Evolutionary conservation across 2,329 filamentous ascomycete species (phyloP).

Genomic region (Cordyceps pruinosa): DNA sequence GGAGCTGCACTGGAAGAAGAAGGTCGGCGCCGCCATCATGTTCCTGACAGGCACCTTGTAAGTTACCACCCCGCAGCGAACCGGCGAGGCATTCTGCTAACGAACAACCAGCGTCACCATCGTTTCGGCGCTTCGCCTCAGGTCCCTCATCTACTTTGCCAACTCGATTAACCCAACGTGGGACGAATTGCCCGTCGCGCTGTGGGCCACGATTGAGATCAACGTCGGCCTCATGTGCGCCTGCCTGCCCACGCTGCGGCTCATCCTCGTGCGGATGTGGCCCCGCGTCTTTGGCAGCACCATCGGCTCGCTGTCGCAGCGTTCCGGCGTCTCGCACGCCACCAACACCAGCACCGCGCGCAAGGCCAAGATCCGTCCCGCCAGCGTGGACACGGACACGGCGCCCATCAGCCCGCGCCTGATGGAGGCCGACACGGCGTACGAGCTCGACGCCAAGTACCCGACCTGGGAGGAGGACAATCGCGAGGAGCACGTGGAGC

Average conservation of each 20-base stretch:
- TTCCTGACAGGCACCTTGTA: constrained; percentile 43
- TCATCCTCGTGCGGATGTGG: constrained; percentile 16
- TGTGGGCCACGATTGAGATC: constrained; percentile 21
- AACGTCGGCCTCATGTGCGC: constrained; percentile 20
- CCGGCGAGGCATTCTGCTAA: background rate
- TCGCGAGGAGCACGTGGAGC: background rate
- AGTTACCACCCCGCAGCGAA: constrained; percentile 14
- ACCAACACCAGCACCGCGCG: background rate
- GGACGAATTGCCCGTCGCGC: constrained; percentile 15
- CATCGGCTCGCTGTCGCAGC: background rate
- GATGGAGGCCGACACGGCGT: background rate
- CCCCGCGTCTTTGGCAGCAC: constrained; percentile 9
- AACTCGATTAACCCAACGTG: constrained; percentile 18
- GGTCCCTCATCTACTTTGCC: constrained; percentile 17
- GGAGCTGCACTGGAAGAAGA: constrained; percentile 41
- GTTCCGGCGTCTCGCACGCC: background rate
- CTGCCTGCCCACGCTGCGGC: constrained; percentile 20
- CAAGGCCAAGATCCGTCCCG: background rate
- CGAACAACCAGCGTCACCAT: constrained; percentile 16
- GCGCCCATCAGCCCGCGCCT: background rate
- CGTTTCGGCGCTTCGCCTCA: constrained; percentile 18
- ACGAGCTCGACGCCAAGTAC: constrained; percentile 8
- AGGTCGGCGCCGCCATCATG: constrained; percentile 41
- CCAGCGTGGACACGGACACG: background rate
- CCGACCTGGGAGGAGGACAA: constrained; percentile 5